These are phyloP conservation scores for Arthrobotrys sphaeroides DNA, from an alignment of 2,329 filamentous ascomycete species.

Conservation along the genomic window DNA sequence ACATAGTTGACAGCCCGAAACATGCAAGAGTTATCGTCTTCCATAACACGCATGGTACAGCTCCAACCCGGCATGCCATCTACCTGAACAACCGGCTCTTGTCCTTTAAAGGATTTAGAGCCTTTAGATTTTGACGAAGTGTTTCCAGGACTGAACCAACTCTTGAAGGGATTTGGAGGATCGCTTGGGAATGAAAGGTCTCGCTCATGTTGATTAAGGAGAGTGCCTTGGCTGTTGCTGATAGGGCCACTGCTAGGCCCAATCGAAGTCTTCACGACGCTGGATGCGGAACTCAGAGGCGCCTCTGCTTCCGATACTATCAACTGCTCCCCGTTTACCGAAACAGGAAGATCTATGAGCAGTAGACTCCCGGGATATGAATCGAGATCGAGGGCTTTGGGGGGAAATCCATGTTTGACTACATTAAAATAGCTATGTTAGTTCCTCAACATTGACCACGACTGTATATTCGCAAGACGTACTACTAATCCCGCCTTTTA, in stretches of 20 bases:
- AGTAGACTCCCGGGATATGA: conserved; percentile 61
- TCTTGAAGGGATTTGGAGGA: conserved; percentile 43
- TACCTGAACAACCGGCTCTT: conserved; percentile 71
- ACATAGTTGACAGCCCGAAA: conserved; percentile 88
- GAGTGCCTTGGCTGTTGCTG: conserved; percentile 52
- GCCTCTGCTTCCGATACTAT: conserved; percentile 64
- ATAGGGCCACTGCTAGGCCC: conserved; percentile 51
- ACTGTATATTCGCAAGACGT: background rate
- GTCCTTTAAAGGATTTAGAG: conserved; percentile 62
- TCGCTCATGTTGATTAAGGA: conserved; percentile 48
- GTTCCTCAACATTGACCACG: background rate
- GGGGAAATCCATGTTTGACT: conserved; percentile 86
- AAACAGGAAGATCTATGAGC: conserved; percentile 69
- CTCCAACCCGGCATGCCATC: conserved; percentile 67
- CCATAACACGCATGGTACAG: conserved; percentile 76
- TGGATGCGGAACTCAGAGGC: conserved; percentile 23
- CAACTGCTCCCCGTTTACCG: conserved; percentile 74
- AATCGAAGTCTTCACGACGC: conserved; percentile 12
- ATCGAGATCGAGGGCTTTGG: conserved; percentile 72
- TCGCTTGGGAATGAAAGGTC: conserved; percentile 35
- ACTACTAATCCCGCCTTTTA: conserved; percentile 69
- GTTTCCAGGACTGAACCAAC: conserved; percentile 27
- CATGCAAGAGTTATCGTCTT: conserved; percentile 93
- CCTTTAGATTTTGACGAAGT: conserved; percentile 22
- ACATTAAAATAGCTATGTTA: conserved; percentile 1